A percentile compares a stretch with the other conserved stretches of the same genome.
These are phyloP conservation scores for Haematococcus sp. DNA, from an alignment of 139 green algal genomes.

Conservation along the genomic window DNA sequence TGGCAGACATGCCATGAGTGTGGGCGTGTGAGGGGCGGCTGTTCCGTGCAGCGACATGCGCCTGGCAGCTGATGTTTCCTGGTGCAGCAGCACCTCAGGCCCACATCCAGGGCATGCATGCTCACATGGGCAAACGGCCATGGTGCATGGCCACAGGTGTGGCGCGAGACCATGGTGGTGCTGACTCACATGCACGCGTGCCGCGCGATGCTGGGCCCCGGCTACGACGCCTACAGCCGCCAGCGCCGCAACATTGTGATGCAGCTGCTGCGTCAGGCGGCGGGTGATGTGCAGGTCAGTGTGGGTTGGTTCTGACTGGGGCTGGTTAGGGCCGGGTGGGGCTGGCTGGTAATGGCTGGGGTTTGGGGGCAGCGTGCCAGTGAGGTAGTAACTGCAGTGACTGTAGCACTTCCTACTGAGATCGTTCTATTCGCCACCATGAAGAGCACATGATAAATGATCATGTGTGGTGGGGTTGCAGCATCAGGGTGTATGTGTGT, in stretches of 20 bases:
- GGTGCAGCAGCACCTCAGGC: too few species aligned
- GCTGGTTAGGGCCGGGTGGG: too few species aligned
- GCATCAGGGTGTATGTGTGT: too few species aligned
- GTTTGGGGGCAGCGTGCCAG: background rate
- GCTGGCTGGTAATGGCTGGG: background rate
- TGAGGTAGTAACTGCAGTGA: background rate
- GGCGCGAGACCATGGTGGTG: slow-evolving; percentile 53
- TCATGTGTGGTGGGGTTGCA: background rate
- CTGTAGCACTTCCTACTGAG: background rate
- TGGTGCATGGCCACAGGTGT: slow-evolving; percentile 43
- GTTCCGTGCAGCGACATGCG: too few species aligned
- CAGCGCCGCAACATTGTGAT: slow-evolving; percentile 45
- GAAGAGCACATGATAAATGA: too few species aligned
- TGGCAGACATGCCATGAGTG: too few species aligned
- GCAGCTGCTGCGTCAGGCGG: slow-evolving; percentile 43
- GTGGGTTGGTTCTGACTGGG: too few species aligned
- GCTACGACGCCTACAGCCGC: slow-evolving; percentile 36
- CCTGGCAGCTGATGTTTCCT: too few species aligned
- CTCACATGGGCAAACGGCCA: too few species aligned
- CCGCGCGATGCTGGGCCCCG: slow-evolving; percentile 18
- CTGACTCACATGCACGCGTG: slow-evolving; percentile 54
- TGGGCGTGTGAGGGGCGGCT: too few species aligned
- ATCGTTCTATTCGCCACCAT: too few species aligned
- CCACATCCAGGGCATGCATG: too few species aligned
- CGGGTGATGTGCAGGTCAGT: slow-evolving; percentile 23